Percentiles rank a stretch among this genome's conserved stretches.
Evolutionary conservation across 192 early-diverging fungal species (phyloP).

Genomic region (Obelidium mucronatum): DNA sequence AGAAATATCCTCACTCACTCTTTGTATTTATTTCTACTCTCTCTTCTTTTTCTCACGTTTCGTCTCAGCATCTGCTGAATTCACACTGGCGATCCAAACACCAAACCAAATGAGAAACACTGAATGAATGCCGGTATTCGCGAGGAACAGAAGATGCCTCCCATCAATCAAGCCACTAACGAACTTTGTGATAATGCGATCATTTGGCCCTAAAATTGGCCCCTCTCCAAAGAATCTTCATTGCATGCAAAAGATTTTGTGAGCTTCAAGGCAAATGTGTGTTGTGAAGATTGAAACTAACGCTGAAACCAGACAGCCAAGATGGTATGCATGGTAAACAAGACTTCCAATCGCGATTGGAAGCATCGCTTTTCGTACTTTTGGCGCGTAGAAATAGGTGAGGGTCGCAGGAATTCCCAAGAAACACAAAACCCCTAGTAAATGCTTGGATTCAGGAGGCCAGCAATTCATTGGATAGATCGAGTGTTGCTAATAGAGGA

Average conservation of each 20-base stretch:
- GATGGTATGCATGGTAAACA: too few relatives aligned
- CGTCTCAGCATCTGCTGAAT: neutral
- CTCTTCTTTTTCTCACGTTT: neutral
- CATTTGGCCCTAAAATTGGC: neutral
- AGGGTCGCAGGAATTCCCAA: slow-evolving; percentile 5
- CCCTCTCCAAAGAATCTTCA: slow-evolving; percentile 1
- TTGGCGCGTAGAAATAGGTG: slow-evolving; percentile 7
- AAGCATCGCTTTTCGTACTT: neutral
- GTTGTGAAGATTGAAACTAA: too few relatives aligned
- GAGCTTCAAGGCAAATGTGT: too few relatives aligned
- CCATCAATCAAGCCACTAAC: neutral
- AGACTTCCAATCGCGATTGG: neutral
- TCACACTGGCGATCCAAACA: slow-evolving; percentile 7
- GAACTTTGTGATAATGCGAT: neutral
- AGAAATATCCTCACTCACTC: neutral
- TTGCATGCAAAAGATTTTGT: too few relatives aligned
- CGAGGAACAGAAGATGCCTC: neutral
- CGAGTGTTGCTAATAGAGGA: too few relatives aligned
- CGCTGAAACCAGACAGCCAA: too few relatives aligned
- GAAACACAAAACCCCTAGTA: too few relatives aligned
- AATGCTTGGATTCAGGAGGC: too few relatives aligned
- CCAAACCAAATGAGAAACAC: neutral
- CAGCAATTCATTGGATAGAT: too few relatives aligned
- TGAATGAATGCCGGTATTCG: neutral
- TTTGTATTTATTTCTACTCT: neutral